These are phyloP conservation scores for Mycena venus DNA, from an alignment of 768 basidiomycete genomes.

Conservation along the genomic window DNA sequence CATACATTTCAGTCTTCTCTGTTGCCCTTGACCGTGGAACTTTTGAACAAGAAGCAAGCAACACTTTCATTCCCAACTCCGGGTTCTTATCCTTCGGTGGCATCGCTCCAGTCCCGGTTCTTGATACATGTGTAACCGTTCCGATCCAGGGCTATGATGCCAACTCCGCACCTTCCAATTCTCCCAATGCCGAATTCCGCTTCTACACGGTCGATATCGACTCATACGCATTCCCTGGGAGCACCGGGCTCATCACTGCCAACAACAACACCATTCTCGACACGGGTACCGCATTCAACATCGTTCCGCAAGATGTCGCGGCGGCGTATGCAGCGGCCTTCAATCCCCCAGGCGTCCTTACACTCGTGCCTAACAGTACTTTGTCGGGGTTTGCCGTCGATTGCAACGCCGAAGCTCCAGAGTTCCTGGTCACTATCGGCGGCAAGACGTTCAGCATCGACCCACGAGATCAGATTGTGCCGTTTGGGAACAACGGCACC, in stretches of 20 bases:
- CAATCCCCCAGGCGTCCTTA: constrained; percentile 21
- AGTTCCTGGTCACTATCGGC: constrained; percentile 31
- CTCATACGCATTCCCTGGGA: constrained; percentile 28
- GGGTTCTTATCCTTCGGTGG: neutral
- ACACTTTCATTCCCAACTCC: neutral
- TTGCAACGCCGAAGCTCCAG: constrained; percentile 29
- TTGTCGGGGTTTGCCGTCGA: constrained; percentile 8
- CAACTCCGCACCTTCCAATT: constrained; percentile 10
- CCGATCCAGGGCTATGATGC: constrained; percentile 30
- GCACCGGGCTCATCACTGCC: neutral
- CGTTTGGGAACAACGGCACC: constrained; percentile 9
- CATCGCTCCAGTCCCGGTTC: neutral
- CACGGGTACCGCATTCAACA: constrained; percentile 29
- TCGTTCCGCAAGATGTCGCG: constrained; percentile 28
- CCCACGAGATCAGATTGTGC: constrained; percentile 28
- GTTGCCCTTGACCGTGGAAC: too few relatives aligned
- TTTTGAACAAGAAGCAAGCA: too few relatives aligned
- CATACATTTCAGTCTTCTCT: too few relatives aligned
- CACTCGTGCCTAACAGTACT: too few relatives aligned
- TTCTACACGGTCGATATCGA: constrained; percentile 31
- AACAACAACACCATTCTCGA: constrained; percentile 20
- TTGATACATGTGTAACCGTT: constrained; percentile 15
- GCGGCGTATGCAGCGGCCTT: constrained; percentile 29
- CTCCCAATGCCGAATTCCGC: constrained; percentile 2
- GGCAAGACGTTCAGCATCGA: constrained; percentile 32